Percentiles rank a stretch among this genome's conserved stretches.
These are phyloP conservation scores for Seiridium unicorne DNA, from an alignment of 2,329 filamentous ascomycete genomes.

Conservation along the genomic window DNA sequence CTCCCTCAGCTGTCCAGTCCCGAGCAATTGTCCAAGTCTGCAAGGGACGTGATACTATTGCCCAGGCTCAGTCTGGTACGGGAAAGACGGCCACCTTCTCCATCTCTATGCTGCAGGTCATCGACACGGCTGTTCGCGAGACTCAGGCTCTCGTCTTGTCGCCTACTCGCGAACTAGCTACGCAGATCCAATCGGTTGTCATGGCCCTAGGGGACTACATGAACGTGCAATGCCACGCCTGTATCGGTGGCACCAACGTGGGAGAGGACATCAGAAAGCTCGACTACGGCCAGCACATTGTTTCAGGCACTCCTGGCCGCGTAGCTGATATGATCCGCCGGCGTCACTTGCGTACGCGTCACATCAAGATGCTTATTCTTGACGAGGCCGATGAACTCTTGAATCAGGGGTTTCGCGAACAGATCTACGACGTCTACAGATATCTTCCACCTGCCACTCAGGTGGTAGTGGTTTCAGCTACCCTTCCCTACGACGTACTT, in stretches of 20 bases:
- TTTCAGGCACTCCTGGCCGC: slow-evolving; percentile 94
- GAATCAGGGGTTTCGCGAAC: slow-evolving; percentile 94
- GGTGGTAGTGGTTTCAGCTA: slow-evolving; percentile 97
- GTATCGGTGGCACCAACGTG: slow-evolving; percentile 96
- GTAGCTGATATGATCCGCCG: slow-evolving; percentile 69
- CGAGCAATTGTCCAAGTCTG: slow-evolving; percentile 98
- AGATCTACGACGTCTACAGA: slow-evolving; percentile 98
- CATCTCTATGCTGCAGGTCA: slow-evolving; percentile 93
- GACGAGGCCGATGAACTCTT: slow-evolving; percentile 66
- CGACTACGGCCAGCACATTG: slow-evolving; percentile 95
- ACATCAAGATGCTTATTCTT: slow-evolving; percentile 64
- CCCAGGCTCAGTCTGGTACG: slow-evolving; percentile 94
- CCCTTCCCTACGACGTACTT: slow-evolving; percentile 93
- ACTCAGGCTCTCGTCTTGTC: slow-evolving; percentile 94
- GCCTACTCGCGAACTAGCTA: slow-evolving; percentile 92
- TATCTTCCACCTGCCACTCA: slow-evolving; percentile 95
- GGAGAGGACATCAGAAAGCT: slow-evolving; percentile 97
- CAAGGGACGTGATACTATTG: slow-evolving; percentile 98
- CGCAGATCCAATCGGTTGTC: slow-evolving; percentile 96
- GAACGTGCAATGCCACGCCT: slow-evolving; percentile 98
- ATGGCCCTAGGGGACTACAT: slow-evolving; percentile 99
- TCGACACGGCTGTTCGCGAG: slow-evolving; percentile 89
- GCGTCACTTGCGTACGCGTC: slow-evolving; percentile 54
- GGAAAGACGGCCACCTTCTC: slow-evolving; percentile 97
- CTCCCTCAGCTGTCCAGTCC: slow-evolving; percentile 94